These are phyloP conservation scores for Clarireedia sp. DNA, from an alignment of 2,329 filamentous ascomycete species.

Conservation along the genomic window DNA sequence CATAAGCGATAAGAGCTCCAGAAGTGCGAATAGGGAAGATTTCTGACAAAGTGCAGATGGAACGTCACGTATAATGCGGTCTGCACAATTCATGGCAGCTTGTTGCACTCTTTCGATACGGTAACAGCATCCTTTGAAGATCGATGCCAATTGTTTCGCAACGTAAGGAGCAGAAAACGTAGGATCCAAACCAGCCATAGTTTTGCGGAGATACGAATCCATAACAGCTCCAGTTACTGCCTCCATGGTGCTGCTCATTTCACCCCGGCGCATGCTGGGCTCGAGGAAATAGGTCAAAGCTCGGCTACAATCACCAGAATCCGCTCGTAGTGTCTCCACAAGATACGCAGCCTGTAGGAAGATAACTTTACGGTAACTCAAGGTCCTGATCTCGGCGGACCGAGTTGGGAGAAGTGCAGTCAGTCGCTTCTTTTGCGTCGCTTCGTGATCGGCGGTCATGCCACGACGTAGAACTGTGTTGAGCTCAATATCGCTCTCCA, in stretches of 20 bases:
- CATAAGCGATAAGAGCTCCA: slow-evolving; percentile 89
- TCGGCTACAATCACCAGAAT: slow-evolving; percentile 82
- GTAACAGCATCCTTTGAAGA: slow-evolving; percentile 88
- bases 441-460: slow-evolving; percentile 68
- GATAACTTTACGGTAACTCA: slow-evolving; percentile 85
- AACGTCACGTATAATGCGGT: slow-evolving; percentile 74
- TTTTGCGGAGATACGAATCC: slow-evolving; percentile 70
- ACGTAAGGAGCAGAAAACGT: slow-evolving; percentile 85
- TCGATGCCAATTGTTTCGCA: slow-evolving; percentile 76
- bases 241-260: slow-evolving; percentile 58
- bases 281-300: slow-evolving; percentile 92
- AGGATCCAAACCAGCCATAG: slow-evolving; percentile 60
- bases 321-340: slow-evolving; percentile 80
- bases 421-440: slow-evolving; percentile 74
- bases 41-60: slow-evolving; percentile 88
- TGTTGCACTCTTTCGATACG: slow-evolving; percentile 86
- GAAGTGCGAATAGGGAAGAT: slow-evolving; percentile 80
- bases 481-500: slow-evolving; percentile 93
- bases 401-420: slow-evolving; percentile 66
- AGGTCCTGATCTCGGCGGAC: slow-evolving; percentile 66
- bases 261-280: slow-evolving; percentile 63
- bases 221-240: slow-evolving; percentile 61
- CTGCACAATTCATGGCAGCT: slow-evolving; percentile 74
- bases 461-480: slow-evolving; percentile 88
- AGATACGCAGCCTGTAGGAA: slow-evolving; percentile 88